A percentile compares a stretch with the other conserved stretches of the same genome.
Evolutionary conservation across 495 filamentous ascomycete species (phyloP).

Genomic region (Pseudevernia furfuracea): DNA sequence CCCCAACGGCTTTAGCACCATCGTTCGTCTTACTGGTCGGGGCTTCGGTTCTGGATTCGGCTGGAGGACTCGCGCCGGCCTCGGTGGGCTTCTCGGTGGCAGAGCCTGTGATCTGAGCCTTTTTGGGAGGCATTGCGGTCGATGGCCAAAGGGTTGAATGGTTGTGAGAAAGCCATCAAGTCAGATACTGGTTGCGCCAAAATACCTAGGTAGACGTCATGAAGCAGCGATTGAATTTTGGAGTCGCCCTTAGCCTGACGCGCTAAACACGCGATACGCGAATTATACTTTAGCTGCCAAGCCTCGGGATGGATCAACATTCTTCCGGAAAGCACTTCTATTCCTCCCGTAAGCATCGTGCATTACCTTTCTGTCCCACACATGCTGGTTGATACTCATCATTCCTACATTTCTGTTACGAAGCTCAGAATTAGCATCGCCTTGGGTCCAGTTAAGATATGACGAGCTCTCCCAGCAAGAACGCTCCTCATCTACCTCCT

Average conservation of each 20-base stretch:
- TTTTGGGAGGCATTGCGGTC: conserved; percentile 23
- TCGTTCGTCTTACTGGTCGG: not conserved
- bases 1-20: not conserved
- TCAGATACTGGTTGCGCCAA: not conserved
- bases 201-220: not conserved
- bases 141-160: not conserved
- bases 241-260: not conserved
- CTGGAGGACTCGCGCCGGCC: not conserved
- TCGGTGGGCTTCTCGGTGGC: not conserved
- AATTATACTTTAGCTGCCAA: not conserved
- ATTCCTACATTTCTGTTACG: too few species aligned
- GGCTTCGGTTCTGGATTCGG: not conserved
- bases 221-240: not conserved
- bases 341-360: too few species aligned
- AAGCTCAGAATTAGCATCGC: too few species aligned
- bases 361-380: too few species aligned
- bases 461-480: conserved; percentile 25
- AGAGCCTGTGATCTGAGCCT: conserved; percentile 4
- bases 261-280: not conserved
- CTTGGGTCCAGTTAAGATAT: conserved; percentile 3
- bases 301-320: too few species aligned
- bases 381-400: not conserved
- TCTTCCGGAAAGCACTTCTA: too few species aligned
- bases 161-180: not conserved
- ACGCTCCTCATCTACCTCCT: conserved; percentile 18